Evolutionary conservation across 2,329 filamentous ascomycete species (phyloP), one percentile per base, ranked within the genome.

Genomic region (Fusarium fracticaudum): DNA sequence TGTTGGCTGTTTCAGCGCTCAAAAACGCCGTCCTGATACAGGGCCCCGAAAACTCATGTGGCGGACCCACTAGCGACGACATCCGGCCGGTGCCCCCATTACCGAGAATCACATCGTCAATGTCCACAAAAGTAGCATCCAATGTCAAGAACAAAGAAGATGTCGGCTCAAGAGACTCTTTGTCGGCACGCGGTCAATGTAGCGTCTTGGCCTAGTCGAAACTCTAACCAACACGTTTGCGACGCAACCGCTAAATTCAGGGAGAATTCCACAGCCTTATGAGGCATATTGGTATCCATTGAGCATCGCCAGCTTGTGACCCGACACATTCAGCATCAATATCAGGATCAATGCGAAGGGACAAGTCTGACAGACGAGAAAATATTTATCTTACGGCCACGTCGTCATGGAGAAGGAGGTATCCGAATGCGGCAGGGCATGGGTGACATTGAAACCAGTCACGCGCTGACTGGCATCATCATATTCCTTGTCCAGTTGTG

Each of bases 61-160:
- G 73, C 70, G 78, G 78, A 79, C 75, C 80, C 79, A 81, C 80
- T 75, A 72, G 71, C 67, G 74, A 81, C 80, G 78, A 81, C 79
- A 81, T 79, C 79, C 79, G 79, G 76, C 74, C 80, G 78, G 75
- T 74, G 70, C 71, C 68, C 66, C 73, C 77, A 78, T 73, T 78
- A 77, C 74, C 71, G 66, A 68, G 61, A 73, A 73, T 62, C 64
- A 67, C 58, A 64, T 67, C 54, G 68, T 68, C 59, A 40, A 67
- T 41, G 64, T 58, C 64, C 61, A 69, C 71, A 57, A 74, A 72
- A 57, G 55, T 45, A 74, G 33, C 60, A 41, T 48, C 26, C 45
- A 48, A 4, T 55, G 41, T 60, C 33, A 50, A 60, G 57, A 72
- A 45, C 47, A 47, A 48, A 55, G 24, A 20, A 43, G 33, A 48